Evolutionary conservation across 805 yeast genomes (phyloP), one percentile per base, ranked within the genome.

Genomic region (Lipomyces yamanashiensis): DNA sequence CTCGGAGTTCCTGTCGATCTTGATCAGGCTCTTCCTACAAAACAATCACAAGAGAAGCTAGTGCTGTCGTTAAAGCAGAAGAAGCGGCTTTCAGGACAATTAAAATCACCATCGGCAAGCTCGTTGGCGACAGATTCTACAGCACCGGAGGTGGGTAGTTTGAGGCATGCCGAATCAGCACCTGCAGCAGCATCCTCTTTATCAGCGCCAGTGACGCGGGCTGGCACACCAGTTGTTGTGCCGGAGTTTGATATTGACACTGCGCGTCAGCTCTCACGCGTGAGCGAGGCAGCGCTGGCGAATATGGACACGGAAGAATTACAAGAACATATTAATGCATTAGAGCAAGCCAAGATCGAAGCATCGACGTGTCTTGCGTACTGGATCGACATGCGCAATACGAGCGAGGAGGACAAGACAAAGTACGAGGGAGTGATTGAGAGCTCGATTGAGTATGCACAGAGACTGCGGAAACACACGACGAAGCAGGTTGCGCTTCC

Each of bases 391-490:
- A 78, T 82, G 63, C 78, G 82, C 54, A 73, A 74, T 41, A 85
- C 81, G 8, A 76, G 87, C 19, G 78, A 78, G 61, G 82, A 80
- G 49, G 96, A 92, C 74, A 88, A 89, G 71, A 83, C 82, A 40
- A 84, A 92, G 15, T 92, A 87, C 73, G 96, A 93, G 70, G 82
- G 87, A 1, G 96, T 95, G 69, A 92, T 95, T 48, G 96, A 91
- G 72, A 92, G 90, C 71, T 78, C 92, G 70, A 89, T 92, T 15
- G 98, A 96, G 7, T 92, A 92, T 73, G 89, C 96, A 7, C 97
- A 95, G 74, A 84, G 90, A 70, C 71, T 88, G 56, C 83, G 89
- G 70, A 80, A 39, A 52, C 67, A 93, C 28, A 70, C 71, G 15
- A 67, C 69, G 15, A 60, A 51, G 28, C 59, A 49, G 49, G 72